Base-by-base conservation (phyloP, 1,284 basidiomycete genomes). In the Cryptococcus hybrid region DNA sequence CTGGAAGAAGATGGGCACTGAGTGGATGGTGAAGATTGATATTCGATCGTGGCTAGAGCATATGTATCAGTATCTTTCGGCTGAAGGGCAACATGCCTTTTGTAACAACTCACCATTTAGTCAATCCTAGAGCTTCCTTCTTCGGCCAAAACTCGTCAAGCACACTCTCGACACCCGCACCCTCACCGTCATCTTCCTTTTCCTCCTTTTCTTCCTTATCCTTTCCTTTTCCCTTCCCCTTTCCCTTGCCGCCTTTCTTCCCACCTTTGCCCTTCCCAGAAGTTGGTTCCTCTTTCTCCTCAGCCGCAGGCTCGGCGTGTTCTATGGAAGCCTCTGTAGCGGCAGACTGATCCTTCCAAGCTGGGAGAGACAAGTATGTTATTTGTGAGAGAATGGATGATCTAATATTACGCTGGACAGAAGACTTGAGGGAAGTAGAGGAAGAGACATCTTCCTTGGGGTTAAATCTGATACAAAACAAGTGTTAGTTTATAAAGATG, bases 91-190 rank as follows among this genome's bases (percentile, higher is more conserved):
- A 47, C 53, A 24, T 24, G 36, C 84, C 37, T 24, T 11, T 42
- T 43, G 49, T 18, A 18, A 52, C 35, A 50, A 15, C 89, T 73
- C 70, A 96, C 94, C 93, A 97, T 83, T 98, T 99, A 60, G 94
- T 90, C 67, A 90, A 86, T 7, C 90, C 88, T 48, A 98, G 82
- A 1, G 87, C 82, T 80, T 98, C 94, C 83, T 99, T 99, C 87
- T 99, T 99, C 12, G 94, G 92, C 96, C 96, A 98, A 57, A 99
- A 85, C 67, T 85, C 84, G 74, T 99, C 96, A 24, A 99, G 80
- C 15, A 84, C 71, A 3, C 49, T 18, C 62, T 89, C 89, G 47
- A 83, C 83, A 35, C 71, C 74, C 40, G 66, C 72, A 8, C 62
- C 72, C 1, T 54, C 67, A 49, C 84, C 84, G 5, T 64, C 70